These are phyloP conservation scores for Fagopyrum tataricum DNA, from an alignment of 148 eudicot species.

Conservation along the genomic window DNA sequence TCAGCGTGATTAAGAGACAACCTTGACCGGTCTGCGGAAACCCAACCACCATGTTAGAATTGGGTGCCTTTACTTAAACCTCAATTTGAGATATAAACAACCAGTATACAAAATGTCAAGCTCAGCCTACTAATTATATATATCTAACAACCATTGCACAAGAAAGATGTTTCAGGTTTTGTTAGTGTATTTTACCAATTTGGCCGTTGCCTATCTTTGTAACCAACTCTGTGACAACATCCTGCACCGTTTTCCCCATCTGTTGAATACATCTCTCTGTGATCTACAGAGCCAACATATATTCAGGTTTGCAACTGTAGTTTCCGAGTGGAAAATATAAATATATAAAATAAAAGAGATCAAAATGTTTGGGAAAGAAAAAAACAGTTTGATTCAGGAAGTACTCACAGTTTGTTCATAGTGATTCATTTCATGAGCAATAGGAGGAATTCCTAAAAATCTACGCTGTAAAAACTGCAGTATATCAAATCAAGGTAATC, in stretches of 20 bases:
- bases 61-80: background rate
- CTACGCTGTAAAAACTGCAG: slow-evolving; percentile 55
- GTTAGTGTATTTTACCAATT: slow-evolving; percentile 48
- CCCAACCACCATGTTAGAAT: slow-evolving; percentile 2
- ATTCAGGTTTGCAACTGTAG: background rate
- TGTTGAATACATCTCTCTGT: slow-evolving; percentile 71
- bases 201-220: slow-evolving; percentile 51
- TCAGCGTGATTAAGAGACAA: slow-evolving; percentile 67
- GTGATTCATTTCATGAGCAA: slow-evolving; percentile 72
- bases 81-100: background rate
- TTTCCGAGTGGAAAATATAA: background rate
- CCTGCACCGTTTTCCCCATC: slow-evolving; percentile 61
- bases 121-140: background rate
- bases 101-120: background rate
- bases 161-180: background rate
- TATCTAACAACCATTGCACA: background rate
- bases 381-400: background rate
- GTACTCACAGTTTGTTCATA: slow-evolving; percentile 68
- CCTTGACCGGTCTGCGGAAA: slow-evolving; percentile 56
- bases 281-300: slow-evolving; percentile 38
- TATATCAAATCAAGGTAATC: background rate
- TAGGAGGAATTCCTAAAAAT: slow-evolving; percentile 41
- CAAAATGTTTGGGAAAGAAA: background rate
- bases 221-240: slow-evolving; percentile 59
- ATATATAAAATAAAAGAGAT: background rate